Evolutionary conservation across 768 basidiomycete species (phyloP).

Genomic region (Psilocybe azurescens): DNA sequence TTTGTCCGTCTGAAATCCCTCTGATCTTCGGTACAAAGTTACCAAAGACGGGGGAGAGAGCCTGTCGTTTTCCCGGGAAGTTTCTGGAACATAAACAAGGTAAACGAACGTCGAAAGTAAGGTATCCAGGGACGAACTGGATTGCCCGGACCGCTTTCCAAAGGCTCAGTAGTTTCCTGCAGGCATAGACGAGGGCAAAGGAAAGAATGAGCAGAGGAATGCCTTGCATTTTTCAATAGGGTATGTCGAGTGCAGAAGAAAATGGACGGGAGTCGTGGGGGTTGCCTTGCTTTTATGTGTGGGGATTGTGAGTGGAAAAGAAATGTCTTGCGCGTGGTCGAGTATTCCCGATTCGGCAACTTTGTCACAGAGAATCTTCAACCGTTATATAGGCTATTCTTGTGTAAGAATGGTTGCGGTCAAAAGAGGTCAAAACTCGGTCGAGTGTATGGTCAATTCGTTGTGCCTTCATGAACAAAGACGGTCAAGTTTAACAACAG

Average conservation of each 20-base stretch:
- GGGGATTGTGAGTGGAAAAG: neutral
- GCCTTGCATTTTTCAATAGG: conserved; percentile 4
- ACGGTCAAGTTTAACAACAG: neutral
- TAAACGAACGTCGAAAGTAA: neutral
- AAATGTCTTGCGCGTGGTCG: neutral
- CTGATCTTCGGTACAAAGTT: conserved; percentile 33
- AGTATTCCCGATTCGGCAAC: neutral
- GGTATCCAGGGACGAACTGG: conserved; percentile 25
- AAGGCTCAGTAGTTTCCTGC: conserved; percentile 24
- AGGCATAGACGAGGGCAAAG: conserved; percentile 24
- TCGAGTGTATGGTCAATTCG: neutral
- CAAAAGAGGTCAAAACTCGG: neutral
- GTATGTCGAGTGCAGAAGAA: neutral
- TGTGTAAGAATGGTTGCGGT: no score
- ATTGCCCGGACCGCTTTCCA: conserved; percentile 32
- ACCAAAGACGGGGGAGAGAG: conserved; percentile 31
- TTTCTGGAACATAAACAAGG: conserved; percentile 24
- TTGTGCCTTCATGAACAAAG: neutral
- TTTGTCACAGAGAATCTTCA: neutral
- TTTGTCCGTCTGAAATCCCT: conserved; percentile 36
- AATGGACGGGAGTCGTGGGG: neutral
- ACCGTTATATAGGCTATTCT: no score
- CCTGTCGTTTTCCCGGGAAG: conserved; percentile 36
- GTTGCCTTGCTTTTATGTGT: neutral
- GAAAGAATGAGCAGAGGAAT: conserved; percentile 17